Evolutionary conservation across 1,284 basidiomycete species (phyloP).

Genomic region (Jaminaea rosea): DNA sequence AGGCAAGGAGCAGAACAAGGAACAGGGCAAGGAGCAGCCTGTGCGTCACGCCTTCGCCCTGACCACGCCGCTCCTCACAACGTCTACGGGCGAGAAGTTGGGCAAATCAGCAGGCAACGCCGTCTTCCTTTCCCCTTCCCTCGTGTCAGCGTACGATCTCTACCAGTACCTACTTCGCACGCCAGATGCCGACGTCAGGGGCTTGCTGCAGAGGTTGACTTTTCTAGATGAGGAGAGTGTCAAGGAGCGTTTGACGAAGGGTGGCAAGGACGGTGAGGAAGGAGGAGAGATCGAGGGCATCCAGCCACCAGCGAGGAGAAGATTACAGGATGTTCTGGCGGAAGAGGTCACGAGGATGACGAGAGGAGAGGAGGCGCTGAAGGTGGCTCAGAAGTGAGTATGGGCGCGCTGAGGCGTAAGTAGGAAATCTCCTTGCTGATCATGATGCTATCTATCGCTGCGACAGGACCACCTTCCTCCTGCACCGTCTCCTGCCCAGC

Average conservation of each 20-base stretch:
- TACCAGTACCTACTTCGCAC: constrained; percentile 78
- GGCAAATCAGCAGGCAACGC: constrained; percentile 96
- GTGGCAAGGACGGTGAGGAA: no score
- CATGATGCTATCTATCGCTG: no score
- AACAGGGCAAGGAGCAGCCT: constrained; percentile 12
- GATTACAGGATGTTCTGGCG: not conserved
- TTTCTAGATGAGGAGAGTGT: constrained; percentile 62
- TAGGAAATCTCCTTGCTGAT: no score
- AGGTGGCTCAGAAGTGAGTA: not conserved
- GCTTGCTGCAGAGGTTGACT: constrained; percentile 75
- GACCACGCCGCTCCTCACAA: constrained; percentile 88
- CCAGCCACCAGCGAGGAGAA: not conserved
- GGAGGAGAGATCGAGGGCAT: not conserved
- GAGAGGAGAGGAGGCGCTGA: not conserved
- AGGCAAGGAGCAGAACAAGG: constrained; percentile 10
- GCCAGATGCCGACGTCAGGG: constrained; percentile 70
- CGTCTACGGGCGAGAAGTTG: constrained; percentile 82
- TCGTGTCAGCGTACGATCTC: constrained; percentile 30
- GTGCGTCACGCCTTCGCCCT: constrained; percentile 61
- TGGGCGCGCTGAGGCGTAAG: not conserved
- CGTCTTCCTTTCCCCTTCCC: constrained; percentile 56
- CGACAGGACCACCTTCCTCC: no score
- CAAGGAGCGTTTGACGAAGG: no score
- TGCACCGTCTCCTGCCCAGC: no score
- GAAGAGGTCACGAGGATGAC: not conserved